Evolutionary conservation across 2,329 filamentous ascomycete species (phyloP).

Genomic region (Scedosporium minutisporum): DNA sequence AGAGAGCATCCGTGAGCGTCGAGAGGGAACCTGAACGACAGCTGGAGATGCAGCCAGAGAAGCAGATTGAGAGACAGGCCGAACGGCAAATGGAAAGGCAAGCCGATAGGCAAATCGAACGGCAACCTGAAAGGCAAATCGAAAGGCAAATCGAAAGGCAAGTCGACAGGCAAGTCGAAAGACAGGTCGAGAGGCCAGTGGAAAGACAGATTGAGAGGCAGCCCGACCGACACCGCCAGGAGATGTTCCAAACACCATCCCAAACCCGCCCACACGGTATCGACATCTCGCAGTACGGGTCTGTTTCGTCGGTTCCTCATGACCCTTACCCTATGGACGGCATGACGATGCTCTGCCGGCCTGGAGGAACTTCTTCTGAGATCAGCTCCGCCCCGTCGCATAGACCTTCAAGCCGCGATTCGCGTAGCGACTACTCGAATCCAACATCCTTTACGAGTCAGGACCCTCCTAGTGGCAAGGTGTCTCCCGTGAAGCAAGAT

Average conservation of each 20-base stretch:
- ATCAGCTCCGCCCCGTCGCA: conserved; percentile 43
- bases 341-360: conserved; percentile 94
- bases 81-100: neutral
- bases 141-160: neutral
- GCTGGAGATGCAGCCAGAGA: neutral
- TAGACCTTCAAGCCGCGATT: conserved; percentile 75
- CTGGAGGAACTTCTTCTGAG: conserved; percentile 52
- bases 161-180: neutral
- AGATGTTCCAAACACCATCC: conserved; percentile 3
- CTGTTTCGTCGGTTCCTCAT: conserved; percentile 66
- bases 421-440: conserved; percentile 82
- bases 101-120: neutral
- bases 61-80: neutral
- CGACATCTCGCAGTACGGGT: conserved; percentile 45
- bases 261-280: conserved; percentile 4
- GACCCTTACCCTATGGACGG: conserved; percentile 92
- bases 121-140: neutral
- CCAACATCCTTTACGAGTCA: conserved; percentile 82
- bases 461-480: conserved; percentile 64
- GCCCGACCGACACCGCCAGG: conserved; percentile 12
- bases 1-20: conserved; percentile 2
- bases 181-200: neutral
- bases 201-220: neutral
- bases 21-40: conserved; percentile 1
- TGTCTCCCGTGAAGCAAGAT: conserved; percentile 63